Base-by-base conservation (phyloP, 345 rosid species). In the Jatropha curcas region DNA sequence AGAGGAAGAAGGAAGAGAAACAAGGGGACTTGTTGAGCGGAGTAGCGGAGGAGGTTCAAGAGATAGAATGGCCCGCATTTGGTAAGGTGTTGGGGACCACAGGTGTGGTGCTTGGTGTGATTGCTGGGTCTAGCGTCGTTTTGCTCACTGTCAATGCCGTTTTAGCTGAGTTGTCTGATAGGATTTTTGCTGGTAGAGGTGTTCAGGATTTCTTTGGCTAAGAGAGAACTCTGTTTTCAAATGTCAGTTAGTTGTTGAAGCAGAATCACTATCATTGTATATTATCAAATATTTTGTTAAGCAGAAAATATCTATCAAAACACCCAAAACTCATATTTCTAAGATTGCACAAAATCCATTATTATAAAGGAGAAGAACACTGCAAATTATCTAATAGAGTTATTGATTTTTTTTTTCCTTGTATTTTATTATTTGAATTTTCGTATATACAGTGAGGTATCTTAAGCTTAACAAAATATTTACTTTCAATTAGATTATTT, bases 31-130 rank as follows among this genome's bases (percentile, higher is more conserved):
- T 90, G 7, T 43, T 68, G 76, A 83, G 89, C 70, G 97, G 99
- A 27, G 99, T 95, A 8, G 90, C 74, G 53, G 98, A 87, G 80
- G 98, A 95, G 87, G 82, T 90, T 16, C 78, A 72, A 72, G 92
- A 92, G 87, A 95, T 92, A 16, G 99, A 95, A 78, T 92, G 99
- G 99, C 99, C 96, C 2, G 86, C 85, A 58, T 90, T 95, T 77
- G 94, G 88, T 48, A 90, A 88, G 80, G 97, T 92, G 2, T 37
- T 95, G 71, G 97, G 97, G 4, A 90, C 86, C 0, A 95, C 99
- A 3, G 90, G 98, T 4, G 94, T 92, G 4, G 99, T 92, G 71
- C 85, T 95, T 20, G 99, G 94, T 3, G 93, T 95, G 0, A 92
- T 95, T 33, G 92, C 92, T 7, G 99, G 97, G n/a, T 95, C 99